phyloP scores from a whole-genome alignment of 1,139 yeast species.

The Pichia sp. region DNA sequence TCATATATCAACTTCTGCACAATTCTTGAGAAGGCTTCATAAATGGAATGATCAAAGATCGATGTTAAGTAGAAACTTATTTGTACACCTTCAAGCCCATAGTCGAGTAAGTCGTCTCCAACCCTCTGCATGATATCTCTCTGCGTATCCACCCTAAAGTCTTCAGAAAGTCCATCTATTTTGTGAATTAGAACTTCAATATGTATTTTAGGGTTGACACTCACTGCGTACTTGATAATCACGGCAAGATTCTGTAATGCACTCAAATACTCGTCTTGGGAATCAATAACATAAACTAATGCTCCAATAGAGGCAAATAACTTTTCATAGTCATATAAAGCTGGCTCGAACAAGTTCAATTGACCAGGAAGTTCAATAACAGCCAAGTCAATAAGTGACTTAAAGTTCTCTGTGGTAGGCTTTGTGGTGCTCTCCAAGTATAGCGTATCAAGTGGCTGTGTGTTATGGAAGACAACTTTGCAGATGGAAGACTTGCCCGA shows the following conservation, averaged over 20 bases:
- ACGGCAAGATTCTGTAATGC: slow-evolving; percentile 84
- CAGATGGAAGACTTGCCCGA: slow-evolving; percentile 86
- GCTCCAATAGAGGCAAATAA: slow-evolving; percentile 86
- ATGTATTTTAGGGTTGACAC: slow-evolving; percentile 77
- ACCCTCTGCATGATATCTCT: slow-evolving; percentile 95
- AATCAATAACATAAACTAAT: slow-evolving; percentile 86
- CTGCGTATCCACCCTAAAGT: slow-evolving; percentile 88
- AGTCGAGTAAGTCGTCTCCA: slow-evolving; percentile 84
- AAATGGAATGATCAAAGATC: slow-evolving; percentile 90
- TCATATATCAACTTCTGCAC: slow-evolving; percentile 89
- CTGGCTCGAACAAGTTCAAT: slow-evolving; percentile 78
- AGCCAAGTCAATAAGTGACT: slow-evolving; percentile 74
- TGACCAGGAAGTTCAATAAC: slow-evolving; percentile 98
- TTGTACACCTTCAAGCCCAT: slow-evolving; percentile 87
- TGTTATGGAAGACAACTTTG: slow-evolving; percentile 90
- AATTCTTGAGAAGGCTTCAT: slow-evolving; percentile 90
- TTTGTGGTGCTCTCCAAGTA: slow-evolving; percentile 86
- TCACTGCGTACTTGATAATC: slow-evolving; percentile 83
- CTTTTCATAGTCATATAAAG: slow-evolving; percentile 61
- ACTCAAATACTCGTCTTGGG: slow-evolving; percentile 90
- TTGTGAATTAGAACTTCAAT: slow-evolving; percentile 92
- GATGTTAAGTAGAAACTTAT: slow-evolving; percentile 88
- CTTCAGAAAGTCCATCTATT: slow-evolving; percentile 92
- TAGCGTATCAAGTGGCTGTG: slow-evolving; percentile 92
- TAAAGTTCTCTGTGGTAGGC: slow-evolving; percentile 69